These are phyloP conservation scores for Cystobasidium onofrii DNA, from an alignment of 768 basidiomycete genomes.

Conservation along the genomic window DNA sequence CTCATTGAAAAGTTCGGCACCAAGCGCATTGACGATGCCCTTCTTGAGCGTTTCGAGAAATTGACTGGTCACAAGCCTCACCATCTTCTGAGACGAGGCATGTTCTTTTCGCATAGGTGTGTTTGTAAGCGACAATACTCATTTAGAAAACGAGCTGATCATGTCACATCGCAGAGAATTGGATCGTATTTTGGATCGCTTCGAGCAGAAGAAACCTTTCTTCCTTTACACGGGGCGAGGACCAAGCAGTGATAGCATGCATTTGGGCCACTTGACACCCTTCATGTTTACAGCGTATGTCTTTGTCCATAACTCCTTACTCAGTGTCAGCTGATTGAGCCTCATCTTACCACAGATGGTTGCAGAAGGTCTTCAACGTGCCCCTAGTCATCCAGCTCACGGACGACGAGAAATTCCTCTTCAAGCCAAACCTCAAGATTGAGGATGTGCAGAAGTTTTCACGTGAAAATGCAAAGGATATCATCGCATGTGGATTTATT, in stretches of 20 bases:
- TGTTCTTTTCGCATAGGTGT: constrained; percentile 97
- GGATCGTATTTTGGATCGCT: constrained; percentile 84
- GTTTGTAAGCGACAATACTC: constrained; percentile 35
- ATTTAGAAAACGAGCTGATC: constrained; percentile 14
- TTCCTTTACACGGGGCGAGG: constrained; percentile 96
- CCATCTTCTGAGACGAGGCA: constrained; percentile 74
- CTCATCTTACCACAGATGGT: constrained; percentile 57
- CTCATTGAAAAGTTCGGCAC: constrained; percentile 90
- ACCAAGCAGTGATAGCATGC: constrained; percentile 92
- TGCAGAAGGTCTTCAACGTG: constrained; percentile 90
- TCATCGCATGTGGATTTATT: constrained; percentile 92
- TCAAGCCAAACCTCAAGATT: constrained; percentile 86
- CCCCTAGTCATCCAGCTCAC: constrained; percentile 93
- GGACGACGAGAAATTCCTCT: constrained; percentile 99
- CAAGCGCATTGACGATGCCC: constrained; percentile 61
- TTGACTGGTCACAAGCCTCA: constrained; percentile 84
- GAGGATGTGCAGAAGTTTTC: constrained; percentile 79
- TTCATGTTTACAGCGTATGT: constrained; percentile 91
- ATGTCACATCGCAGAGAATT: constrained; percentile 59
- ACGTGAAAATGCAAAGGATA: constrained; percentile 80
- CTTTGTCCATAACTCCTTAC: neutral
- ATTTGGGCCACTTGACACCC: constrained; percentile 93
- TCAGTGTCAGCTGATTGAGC: neutral
- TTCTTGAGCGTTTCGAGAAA: constrained; percentile 81
- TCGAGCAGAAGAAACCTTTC: constrained; percentile 93